Conservation (phyloP, 345 rosid species). For the Linum trigynum region DNA sequence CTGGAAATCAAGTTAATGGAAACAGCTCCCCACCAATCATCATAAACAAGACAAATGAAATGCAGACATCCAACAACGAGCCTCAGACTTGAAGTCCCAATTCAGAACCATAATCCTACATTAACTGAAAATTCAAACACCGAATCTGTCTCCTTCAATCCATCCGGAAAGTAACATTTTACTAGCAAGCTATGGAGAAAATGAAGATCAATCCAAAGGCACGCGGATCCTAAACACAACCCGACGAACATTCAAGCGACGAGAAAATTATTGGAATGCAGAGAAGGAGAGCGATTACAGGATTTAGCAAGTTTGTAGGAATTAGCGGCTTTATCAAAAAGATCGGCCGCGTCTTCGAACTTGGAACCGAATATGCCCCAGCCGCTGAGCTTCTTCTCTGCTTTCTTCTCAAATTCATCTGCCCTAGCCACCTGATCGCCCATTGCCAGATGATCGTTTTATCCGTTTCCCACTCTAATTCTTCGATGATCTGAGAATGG, state of each 20-base stretch:
- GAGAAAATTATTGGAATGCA: background rate
- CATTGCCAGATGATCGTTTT: slow-evolving; percentile 36
- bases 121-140: background rate
- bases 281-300: slow-evolving; percentile 22
- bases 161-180: too few relatives aligned
- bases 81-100: background rate
- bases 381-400: slow-evolving; percentile 54
- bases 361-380: slow-evolving; percentile 61
- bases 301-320: slow-evolving; percentile 65
- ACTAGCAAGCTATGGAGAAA: too few relatives aligned
- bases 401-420: slow-evolving; percentile 56
- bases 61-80: too few relatives aligned
- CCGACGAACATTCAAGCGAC: background rate
- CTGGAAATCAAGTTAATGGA: background rate
- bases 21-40: background rate
- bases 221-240: background rate
- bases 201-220: too few relatives aligned
- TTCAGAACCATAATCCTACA: background rate
- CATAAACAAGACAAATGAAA: background rate
- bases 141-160: background rate
- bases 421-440: slow-evolving; percentile 49
- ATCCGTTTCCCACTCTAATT: too few relatives aligned
- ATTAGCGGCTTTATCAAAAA: slow-evolving; percentile 66
- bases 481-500: too few relatives aligned
- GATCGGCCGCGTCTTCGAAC: slow-evolving; percentile 67